Percentiles rank a stretch among this genome's conserved stretches.
Evolutionary conservation across 257 asterid genomes (phyloP).

Genomic region (Solanum acaule): DNA sequence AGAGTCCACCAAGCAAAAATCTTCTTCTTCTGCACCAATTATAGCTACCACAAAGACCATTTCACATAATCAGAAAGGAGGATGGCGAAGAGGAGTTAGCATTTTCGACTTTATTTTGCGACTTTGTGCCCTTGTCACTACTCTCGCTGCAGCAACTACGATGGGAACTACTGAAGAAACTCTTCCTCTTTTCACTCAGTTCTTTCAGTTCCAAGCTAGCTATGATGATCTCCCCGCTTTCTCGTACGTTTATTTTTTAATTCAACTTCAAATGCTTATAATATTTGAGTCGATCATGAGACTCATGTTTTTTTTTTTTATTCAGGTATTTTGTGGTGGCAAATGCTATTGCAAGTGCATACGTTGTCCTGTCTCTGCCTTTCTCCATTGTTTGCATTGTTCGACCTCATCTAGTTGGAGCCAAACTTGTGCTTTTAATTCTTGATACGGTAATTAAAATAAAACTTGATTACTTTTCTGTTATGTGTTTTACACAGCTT

Average conservation of each 20-base stretch:
- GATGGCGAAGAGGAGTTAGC: constrained; percentile 49
- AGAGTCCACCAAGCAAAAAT: constrained; percentile 31
- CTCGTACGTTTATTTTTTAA: constrained; percentile 23
- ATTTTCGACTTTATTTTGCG: constrained; percentile 69
- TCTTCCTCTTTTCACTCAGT: constrained; percentile 78
- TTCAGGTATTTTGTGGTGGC: constrained; percentile 70
- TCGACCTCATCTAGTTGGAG: constrained; percentile 47
- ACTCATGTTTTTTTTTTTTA: no score
- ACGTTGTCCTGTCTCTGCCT: constrained; percentile 73
- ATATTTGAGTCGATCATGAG: no score
- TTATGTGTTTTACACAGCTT: neutral
- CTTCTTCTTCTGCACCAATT: constrained; percentile 4
- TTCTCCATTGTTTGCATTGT: constrained; percentile 77
- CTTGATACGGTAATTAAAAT: constrained; percentile 48
- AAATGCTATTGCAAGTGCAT: constrained; percentile 61
- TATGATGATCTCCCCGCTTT: constrained; percentile 75
- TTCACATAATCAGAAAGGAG: constrained; percentile 12
- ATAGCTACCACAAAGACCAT: constrained; percentile 22
- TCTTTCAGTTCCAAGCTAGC: constrained; percentile 77
- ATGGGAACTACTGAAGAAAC: constrained; percentile 82
- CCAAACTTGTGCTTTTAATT: constrained; percentile 59
- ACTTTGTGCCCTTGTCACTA: constrained; percentile 51
- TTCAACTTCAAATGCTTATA: neutral
- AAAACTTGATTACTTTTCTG: neutral
- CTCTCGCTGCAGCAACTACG: constrained; percentile 56